phyloP scores from a whole-genome alignment of 352 stramenopile species.

The Halophytophthora batemanensis region DNA sequence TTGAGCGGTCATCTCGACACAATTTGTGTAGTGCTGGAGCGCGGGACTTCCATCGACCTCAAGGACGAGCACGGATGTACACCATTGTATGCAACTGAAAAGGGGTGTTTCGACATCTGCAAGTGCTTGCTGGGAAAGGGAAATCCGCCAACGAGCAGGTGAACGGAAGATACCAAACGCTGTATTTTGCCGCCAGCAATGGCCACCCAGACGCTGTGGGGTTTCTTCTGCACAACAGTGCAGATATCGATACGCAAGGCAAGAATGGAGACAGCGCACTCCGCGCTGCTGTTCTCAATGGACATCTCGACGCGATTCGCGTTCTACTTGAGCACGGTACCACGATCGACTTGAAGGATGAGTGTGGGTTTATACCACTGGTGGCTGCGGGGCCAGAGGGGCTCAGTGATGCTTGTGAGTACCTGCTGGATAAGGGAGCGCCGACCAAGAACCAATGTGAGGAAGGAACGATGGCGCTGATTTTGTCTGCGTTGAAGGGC shows the following conservation, averaged over 20 bases:
- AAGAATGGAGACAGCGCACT: conserved; percentile 9
- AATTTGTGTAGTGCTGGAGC: conserved; percentile 1
- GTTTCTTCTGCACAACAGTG: not conserved
- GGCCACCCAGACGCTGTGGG: conserved; percentile 3
- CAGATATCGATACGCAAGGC: not conserved
- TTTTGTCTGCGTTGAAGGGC: not conserved
- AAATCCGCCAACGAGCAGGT: not conserved
- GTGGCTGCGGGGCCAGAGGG: conserved; percentile 5
- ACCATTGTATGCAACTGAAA: not conserved
- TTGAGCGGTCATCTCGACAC: not conserved
- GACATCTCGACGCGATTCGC: conserved; percentile 1
- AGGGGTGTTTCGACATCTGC: not conserved
- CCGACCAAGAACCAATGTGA: conserved; percentile 1
- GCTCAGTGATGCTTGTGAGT: not conserved
- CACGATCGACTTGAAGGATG: conserved; percentile 1
- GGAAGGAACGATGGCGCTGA: conserved; percentile 3
- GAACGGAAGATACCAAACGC: not conserved
- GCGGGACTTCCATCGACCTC: not conserved
- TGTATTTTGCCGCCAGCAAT: conserved; percentile 3
- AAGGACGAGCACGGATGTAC: not conserved
- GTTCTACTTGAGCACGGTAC: conserved; percentile 4
- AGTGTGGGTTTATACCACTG: conserved; percentile 3
- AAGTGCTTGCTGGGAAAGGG: not conserved
- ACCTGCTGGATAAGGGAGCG: conserved; percentile 6
- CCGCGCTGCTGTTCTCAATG: conserved; percentile 1